Conservation (phyloP, 352 stramenopile species). For the Globisporangium cylindrosporum region DNA sequence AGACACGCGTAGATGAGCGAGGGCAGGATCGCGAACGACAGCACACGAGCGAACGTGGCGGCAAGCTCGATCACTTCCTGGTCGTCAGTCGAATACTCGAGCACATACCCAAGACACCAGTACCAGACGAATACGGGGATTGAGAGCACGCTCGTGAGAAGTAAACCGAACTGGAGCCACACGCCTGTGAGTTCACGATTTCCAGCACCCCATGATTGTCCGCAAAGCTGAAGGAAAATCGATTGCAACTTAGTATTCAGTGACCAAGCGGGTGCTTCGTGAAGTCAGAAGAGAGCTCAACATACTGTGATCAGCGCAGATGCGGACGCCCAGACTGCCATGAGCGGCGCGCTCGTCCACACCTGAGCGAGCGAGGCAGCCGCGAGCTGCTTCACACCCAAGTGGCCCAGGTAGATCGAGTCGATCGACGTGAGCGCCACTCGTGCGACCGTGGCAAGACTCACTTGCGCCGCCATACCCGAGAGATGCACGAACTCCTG, state of each 20-base stretch:
- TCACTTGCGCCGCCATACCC: conserved; percentile 63
- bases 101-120: conserved; percentile 57
- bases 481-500: conserved; percentile 58
- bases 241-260: neutral
- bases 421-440: conserved; percentile 69
- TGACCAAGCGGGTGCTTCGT: neutral
- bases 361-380: conserved; percentile 66
- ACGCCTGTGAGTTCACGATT: conserved; percentile 70
- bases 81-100: conserved; percentile 67
- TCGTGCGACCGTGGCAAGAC: conserved; percentile 56
- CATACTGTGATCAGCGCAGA: conserved; percentile 64
- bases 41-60: conserved; percentile 54
- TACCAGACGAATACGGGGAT: conserved; percentile 68
- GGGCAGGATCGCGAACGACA: conserved; percentile 56
- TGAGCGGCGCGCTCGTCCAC: conserved; percentile 67
- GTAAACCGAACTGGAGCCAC: conserved; percentile 67
- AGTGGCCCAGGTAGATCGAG: conserved; percentile 71
- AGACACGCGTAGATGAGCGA: conserved; percentile 66
- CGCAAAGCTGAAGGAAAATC: conserved; percentile 46
- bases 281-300: neutral
- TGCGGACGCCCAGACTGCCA: conserved; percentile 56
- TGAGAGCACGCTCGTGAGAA: conserved; percentile 53
- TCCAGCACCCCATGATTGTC: conserved; percentile 63
- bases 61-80: conserved; percentile 50
- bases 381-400: conserved; percentile 70